Conservation (phyloP, 306 rosid genomes). For the Rosa lucieae region DNA sequence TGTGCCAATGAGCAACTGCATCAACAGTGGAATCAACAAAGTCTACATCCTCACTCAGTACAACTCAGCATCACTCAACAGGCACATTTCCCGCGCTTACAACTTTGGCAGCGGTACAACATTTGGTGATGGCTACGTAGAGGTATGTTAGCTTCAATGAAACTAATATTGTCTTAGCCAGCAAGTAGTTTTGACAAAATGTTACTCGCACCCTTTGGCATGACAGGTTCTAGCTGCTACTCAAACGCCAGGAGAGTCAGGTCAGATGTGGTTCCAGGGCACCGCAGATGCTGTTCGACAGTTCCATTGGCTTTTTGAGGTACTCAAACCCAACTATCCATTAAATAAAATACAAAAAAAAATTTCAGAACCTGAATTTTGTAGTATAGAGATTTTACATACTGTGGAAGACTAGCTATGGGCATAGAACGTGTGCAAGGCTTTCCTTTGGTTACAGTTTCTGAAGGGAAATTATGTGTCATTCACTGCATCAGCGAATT, state of each 20-base stretch:
- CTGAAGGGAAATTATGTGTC: constrained; percentile 21
- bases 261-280: constrained; percentile 90
- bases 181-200: not conserved
- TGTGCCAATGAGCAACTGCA: constrained; percentile 99
- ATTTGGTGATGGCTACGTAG: constrained; percentile 87
- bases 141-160: constrained; percentile 44
- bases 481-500: constrained; percentile 25
- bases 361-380: not conserved
- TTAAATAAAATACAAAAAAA: too few relatives aligned
- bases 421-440: constrained; percentile 19
- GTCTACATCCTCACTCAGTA: constrained; percentile 92
- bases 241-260: constrained; percentile 90
- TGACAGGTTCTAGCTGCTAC: constrained; percentile 94
- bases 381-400: not conserved
- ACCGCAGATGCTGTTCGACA: constrained; percentile 99
- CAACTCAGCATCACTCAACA: constrained; percentile 90
- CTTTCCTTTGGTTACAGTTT: constrained; percentile 15
- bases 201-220: not conserved
- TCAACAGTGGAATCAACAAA: constrained; percentile 93
- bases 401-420: not conserved
- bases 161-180: not conserved
- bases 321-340: constrained; percentile 8
- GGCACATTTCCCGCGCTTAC: constrained; percentile 90
- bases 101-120: constrained; percentile 64
- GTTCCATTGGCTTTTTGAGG: constrained; percentile 99